Evolutionary conservation across 352 stramenopile species (phyloP).

Genomic region (Plasmopara muralis): DNA sequence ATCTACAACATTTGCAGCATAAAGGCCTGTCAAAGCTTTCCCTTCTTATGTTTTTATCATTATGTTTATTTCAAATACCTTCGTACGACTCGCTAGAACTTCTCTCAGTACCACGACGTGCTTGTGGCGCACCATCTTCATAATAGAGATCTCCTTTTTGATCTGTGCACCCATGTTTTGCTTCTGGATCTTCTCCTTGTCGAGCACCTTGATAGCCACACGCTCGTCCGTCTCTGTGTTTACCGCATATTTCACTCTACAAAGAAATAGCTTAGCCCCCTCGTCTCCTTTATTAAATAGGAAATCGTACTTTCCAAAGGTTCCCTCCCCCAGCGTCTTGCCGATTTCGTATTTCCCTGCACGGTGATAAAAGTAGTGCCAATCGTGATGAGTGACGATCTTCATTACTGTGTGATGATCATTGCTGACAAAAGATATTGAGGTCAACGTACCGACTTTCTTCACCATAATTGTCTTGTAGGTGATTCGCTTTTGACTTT

Average conservation of each 20-base stretch:
- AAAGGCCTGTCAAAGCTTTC: constrained; percentile 1
- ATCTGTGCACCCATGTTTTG: constrained; percentile 98
- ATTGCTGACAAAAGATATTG: neutral
- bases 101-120: constrained; percentile 86
- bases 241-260: constrained; percentile 91
- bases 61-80: constrained; percentile 50
- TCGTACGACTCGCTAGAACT: constrained; percentile 91
- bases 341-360: constrained; percentile 96
- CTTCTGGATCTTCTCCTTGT: constrained; percentile 98
- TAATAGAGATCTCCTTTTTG: constrained; percentile 98
- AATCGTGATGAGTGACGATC: neutral
- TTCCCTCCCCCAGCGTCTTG: constrained; percentile 94
- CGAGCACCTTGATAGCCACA: constrained; percentile 96
- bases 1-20: constrained; percentile 54
- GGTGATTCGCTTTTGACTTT: constrained; percentile 11
- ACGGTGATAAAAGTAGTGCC: constrained; percentile 3
- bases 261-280: neutral
- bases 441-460: constrained; percentile 43
- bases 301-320: constrained; percentile 91
- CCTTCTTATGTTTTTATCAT: neutral
- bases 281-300: neutral
- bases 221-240: constrained; percentile 93
- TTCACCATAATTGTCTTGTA: constrained; percentile 31
- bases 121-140: constrained; percentile 94
- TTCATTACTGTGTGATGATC: no score